phyloP scores from a whole-genome alignment of 1,139 yeast species.

The Taphrina sp. region DNA sequence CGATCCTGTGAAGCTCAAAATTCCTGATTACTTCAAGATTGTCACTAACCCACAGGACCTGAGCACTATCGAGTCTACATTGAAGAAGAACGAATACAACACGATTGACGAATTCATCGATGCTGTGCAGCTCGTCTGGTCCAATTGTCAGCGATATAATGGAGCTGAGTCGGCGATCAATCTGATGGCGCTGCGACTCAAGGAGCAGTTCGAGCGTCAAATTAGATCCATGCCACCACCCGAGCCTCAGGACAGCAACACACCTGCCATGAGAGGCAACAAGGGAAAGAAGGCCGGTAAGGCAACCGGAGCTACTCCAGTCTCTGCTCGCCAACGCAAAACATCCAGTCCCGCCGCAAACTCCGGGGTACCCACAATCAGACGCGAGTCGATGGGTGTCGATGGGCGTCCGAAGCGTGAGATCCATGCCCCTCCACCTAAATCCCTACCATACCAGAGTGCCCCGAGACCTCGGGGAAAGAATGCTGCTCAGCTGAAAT shows the following conservation, averaged over 20 bases:
- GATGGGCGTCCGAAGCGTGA: constrained; percentile 87
- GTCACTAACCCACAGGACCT: constrained; percentile 91
- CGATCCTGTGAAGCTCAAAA: constrained; percentile 79
- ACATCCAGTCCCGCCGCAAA: constrained; percentile 8
- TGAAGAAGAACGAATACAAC: constrained; percentile 66
- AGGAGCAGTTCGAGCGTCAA: constrained; percentile 90
- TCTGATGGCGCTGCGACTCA: constrained; percentile 85
- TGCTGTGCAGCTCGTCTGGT: constrained; percentile 83
- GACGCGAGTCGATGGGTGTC: constrained; percentile 62
- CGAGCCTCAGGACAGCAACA: constrained; percentile 47
- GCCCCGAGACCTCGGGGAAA: constrained; percentile 88
- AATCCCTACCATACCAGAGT: constrained; percentile 82
- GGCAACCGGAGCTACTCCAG: constrained; percentile 37
- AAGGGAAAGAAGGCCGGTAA: constrained; percentile 39
- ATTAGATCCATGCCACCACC: constrained; percentile 87
- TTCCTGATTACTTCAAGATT: constrained; percentile 84
- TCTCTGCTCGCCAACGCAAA: constrained; percentile 1
- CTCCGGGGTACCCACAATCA: constrained; percentile 56
- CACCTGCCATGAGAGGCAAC: neutral
- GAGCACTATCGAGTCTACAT: constrained; percentile 80
- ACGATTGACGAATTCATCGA: constrained; percentile 64
- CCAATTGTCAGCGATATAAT: constrained; percentile 77
- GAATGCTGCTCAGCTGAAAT: constrained; percentile 83
- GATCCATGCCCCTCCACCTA: constrained; percentile 93
- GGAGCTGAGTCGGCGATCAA: constrained; percentile 82